Base-by-base conservation (phyloP, 805 yeast species). In the Starmerella bacillaris region DNA sequence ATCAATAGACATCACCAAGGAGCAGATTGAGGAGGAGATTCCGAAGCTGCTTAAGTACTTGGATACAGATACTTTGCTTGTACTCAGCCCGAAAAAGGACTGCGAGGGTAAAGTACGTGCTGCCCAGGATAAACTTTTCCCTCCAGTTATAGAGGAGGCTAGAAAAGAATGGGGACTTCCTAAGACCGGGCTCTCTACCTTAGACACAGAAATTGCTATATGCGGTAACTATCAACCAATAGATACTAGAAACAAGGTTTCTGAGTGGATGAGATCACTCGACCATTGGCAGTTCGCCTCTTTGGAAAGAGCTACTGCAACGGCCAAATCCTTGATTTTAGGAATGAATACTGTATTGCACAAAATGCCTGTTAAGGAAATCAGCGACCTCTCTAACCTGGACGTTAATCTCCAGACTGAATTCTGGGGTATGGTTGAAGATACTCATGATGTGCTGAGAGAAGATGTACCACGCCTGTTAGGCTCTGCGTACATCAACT, bases 361-460 rank as follows among this genome's bases (percentile, higher is more conserved):
- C 30, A 46, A 53, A 7, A 43, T 59, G 20, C 55, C 67, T 8
- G 29, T 26, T 5, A 18, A 5, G 14, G 29, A 26, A 18, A 6
- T 26, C 29, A 18, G 18, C 7, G 16, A 5, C 18, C 29, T 26
- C 14, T 5, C 29, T 7, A 6, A 5, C 37, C 61, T 89, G 48
- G 99, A 89, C 51, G 74, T 74, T 11, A 72, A 75, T 22, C 70
- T 69, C 56, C 99, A 89, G 58, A 78, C 92, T 24, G 72, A 71
- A 17, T 68, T 74, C 50, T 89, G 98, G 98, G 98, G 98, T 21
- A 95, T 86, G 56, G 96, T 86, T 18, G 96, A 89, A 58, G 98
- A 89, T 51, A 82, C 96, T 2, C 98, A 89, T 53, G 98, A 89
- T 54, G 95, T 89, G n/a, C 92, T 80, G 49, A 75, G 77, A 55